Conservation (phyloP, 495 filamentous ascomycete genomes). For the Neurospora sp. region DNA sequence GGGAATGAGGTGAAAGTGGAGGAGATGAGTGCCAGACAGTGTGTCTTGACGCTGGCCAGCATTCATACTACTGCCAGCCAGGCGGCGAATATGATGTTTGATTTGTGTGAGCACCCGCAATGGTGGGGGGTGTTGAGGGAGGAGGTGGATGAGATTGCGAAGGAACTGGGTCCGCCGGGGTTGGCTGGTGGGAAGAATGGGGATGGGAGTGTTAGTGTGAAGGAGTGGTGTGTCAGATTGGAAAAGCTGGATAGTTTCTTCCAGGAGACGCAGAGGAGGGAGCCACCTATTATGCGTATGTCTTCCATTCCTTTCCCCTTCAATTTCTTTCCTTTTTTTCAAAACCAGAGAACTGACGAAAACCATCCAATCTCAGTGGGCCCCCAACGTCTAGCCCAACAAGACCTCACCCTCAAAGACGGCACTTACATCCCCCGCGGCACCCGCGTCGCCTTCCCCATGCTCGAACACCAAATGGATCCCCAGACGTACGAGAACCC, state of each 20-base stretch:
- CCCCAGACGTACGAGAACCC: neutral
- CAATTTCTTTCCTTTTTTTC: no score
- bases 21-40: neutral
- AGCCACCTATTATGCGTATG: neutral
- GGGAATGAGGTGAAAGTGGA: neutral
- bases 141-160: neutral
- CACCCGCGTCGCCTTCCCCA: neutral
- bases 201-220: neutral
- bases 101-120: neutral
- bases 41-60: neutral
- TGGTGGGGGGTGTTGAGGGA: neutral
- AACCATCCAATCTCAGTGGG: no score
- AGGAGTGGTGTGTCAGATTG: neutral
- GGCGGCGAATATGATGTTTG: neutral
- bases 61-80: neutral
- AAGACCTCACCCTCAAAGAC: neutral
- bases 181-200: neutral
- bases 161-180: neutral
- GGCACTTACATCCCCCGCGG: neutral
- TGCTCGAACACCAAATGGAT: neutral
- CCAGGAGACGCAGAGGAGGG: neutral
- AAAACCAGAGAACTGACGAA: no score
- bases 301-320: neutral
- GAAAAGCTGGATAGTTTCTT: neutral
- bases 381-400: neutral